Conservation (phyloP, 768 basidiomycete species). For the Pleurotus eryngii region DNA sequence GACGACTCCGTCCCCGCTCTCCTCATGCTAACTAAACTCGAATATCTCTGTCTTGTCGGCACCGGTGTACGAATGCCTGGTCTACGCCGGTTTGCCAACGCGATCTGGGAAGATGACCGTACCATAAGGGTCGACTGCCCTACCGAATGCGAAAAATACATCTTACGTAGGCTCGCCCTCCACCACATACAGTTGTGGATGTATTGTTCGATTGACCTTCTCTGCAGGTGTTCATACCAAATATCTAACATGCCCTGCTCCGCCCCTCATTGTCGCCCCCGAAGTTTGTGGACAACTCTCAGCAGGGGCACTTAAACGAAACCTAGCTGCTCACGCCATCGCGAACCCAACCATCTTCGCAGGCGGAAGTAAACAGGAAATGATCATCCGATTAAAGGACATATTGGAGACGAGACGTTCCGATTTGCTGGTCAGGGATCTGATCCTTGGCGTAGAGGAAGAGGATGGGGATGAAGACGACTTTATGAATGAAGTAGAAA, state of each 20-base stretch:
- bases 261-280: conserved; percentile 50
- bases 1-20: conserved; percentile 59
- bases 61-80: conserved; percentile 58
- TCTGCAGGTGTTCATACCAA: conserved; percentile 39
- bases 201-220: background rate
- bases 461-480: background rate
- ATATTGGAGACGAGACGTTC: conserved; percentile 44
- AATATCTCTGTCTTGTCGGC: conserved; percentile 48
- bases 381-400: conserved; percentile 42
- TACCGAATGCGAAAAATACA: conserved; percentile 45
- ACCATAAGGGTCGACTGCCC: conserved; percentile 54
- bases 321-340: conserved; percentile 53
- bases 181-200: background rate
- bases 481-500: no score
- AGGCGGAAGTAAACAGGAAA: conserved; percentile 44
- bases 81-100: conserved; percentile 44
- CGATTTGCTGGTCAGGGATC: conserved; percentile 50
- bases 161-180: conserved; percentile 37
- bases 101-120: conserved; percentile 32
- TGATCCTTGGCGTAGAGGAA: conserved; percentile 23
- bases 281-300: conserved; percentile 39
- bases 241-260: conserved; percentile 43
- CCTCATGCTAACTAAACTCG: conserved; percentile 41
- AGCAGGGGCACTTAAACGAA: conserved; percentile 45
- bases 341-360: conserved; percentile 42